Evolutionary conservation across 1,139 yeast species (phyloP), one percentile per base, ranked within the genome.

Genomic region (Meyerozyma guilliermondii): DNA sequence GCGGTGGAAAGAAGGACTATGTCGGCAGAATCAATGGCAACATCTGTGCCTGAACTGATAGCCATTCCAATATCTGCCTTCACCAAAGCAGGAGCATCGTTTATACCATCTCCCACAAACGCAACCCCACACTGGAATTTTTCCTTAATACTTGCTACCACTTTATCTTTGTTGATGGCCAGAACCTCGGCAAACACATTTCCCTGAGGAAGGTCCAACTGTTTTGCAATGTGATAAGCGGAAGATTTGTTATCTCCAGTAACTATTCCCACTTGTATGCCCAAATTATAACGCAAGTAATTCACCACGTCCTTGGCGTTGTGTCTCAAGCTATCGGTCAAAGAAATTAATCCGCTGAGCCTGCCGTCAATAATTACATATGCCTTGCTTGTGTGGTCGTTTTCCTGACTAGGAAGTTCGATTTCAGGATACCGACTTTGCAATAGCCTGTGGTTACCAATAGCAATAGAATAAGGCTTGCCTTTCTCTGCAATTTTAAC

Each of bases 21-120:
- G 59, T 89, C 97, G 0, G 98, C 96, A 22, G 96, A 88, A 51
- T 91, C 97, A 53, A 92, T 86, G 3, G 98, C 98, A 49, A 92
- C 87, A 56, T 92, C 98, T 0, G 98, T 87, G 3, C 98, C 96
- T 0, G 95, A 79, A 22, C 95, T 83, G 46, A 92, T 80, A 7
- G 98, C 95, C 57, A 94, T 81, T 17, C 98, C 98, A 16, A 92
- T 67, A 51, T 89, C 87, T 0, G 97, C 87, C 46, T 83, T 78
- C 0, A 89, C 95, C 47, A 92, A 72, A 0, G 98, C 98, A 0
- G 98, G 97, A 0, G 98, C 95, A 62, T 92, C 99, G 59, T 88
- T 88, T 53, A 88, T 85, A 44, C 99, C 99, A 63, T 92, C 99
- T 27, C 99, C 99, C 28, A 92, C 83, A 71, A 94, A 89, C 2